phyloP scores from a whole-genome alignment of 1,284 basidiomycete species.

The Ustilago sp. region DNA sequence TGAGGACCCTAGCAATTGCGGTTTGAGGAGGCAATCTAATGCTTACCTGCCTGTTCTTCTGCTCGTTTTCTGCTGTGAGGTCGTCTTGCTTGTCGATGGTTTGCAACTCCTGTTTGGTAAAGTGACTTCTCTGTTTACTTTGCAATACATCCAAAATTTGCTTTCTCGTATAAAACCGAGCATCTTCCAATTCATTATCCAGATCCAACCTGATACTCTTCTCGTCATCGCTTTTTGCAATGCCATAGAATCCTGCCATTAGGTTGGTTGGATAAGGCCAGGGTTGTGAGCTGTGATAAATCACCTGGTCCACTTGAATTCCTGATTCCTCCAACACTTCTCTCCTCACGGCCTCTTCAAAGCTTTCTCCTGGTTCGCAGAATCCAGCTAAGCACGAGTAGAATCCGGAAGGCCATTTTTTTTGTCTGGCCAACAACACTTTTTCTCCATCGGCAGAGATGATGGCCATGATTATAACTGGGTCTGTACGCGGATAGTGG shows the following conservation, averaged over 20 bases:
- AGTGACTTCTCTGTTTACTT: slow-evolving; percentile 71
- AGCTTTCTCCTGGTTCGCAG: slow-evolving; percentile 72
- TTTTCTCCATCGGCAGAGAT: slow-evolving; percentile 80
- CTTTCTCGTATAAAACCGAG: slow-evolving; percentile 84
- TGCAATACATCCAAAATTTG: slow-evolving; percentile 78
- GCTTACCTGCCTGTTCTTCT: neutral
- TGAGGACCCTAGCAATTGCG: slow-evolving; percentile 79
- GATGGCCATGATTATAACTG: slow-evolving; percentile 90
- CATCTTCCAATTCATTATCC: slow-evolving; percentile 96
- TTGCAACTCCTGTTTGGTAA: slow-evolving; percentile 76
- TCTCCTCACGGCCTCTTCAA: slow-evolving; percentile 91
- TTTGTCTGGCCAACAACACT: slow-evolving; percentile 84
- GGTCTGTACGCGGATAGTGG: slow-evolving; percentile 64
- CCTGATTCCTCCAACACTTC: slow-evolving; percentile 97
- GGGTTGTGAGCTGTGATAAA: slow-evolving; percentile 87
- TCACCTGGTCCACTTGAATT: slow-evolving; percentile 82
- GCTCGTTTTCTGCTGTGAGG: slow-evolving; percentile 69
- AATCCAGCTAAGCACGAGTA: slow-evolving; percentile 68
- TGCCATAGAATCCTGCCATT: slow-evolving; percentile 79
- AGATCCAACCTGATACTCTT: slow-evolving; percentile 85
- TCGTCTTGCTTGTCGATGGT: slow-evolving; percentile 72
- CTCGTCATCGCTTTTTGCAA: slow-evolving; percentile 36
- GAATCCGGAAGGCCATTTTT: slow-evolving; percentile 73
- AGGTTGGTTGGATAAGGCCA: slow-evolving; percentile 83
- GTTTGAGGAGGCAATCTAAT: slow-evolving; percentile 69